Conservation (phyloP, 2,329 filamentous ascomycete genomes). For the Alternaria panax region DNA sequence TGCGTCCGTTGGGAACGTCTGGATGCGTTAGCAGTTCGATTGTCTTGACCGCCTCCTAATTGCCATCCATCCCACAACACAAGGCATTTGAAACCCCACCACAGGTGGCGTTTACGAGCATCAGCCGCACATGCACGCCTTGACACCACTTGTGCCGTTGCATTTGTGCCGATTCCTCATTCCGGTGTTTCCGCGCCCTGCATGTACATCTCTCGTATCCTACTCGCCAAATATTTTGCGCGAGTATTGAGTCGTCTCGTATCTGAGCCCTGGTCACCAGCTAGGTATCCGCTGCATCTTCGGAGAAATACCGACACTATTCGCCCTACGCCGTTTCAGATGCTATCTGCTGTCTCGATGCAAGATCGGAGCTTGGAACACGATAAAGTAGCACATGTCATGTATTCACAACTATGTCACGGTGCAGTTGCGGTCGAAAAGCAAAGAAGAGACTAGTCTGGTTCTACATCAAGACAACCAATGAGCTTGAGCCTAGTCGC, state of each 20-base stretch:
- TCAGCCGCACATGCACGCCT: conserved; percentile 24
- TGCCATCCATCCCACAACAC: conserved; percentile 2
- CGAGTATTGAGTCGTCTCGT: conserved; percentile 2
- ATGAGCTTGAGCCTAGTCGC: neutral
- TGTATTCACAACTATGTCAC: neutral
- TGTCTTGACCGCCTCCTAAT: conserved; percentile 2
- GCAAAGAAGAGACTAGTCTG: conserved; percentile 4
- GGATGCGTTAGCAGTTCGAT: conserved; percentile 2
- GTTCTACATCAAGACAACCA: neutral
- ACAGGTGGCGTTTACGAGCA: conserved; percentile 10
- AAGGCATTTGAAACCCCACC: conserved; percentile 1
- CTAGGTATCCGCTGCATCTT: conserved; percentile 6
- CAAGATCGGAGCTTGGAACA: neutral
- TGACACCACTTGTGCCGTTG: neutral
- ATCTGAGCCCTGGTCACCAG: neutral
- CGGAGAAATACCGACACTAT: conserved; percentile 4
- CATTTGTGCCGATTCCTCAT: conserved; percentile 2
- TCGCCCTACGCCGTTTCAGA: conserved; percentile 1
- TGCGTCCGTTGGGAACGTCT: conserved; percentile 6
- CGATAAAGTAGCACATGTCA: neutral
- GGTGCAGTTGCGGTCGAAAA: neutral
- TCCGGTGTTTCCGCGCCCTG: conserved; percentile 13
- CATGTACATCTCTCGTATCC: conserved; percentile 7
- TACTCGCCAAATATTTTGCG: conserved; percentile 4
- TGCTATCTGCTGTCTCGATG: neutral